Evolutionary conservation across 495 filamentous ascomycete genomes (phyloP).

Genomic region (Neurospora sublineolata): DNA sequence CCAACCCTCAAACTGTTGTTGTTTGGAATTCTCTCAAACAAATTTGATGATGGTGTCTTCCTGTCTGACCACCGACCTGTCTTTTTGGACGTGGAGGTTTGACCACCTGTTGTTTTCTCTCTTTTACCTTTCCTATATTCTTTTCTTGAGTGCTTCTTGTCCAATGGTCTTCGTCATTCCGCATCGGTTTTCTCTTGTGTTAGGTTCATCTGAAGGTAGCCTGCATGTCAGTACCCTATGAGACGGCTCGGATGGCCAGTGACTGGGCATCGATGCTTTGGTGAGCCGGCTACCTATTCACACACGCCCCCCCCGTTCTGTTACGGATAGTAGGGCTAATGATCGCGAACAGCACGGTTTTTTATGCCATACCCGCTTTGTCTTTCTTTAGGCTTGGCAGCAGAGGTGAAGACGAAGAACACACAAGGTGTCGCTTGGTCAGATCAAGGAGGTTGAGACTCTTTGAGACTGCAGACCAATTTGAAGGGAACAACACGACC

Average conservation of each 20-base stretch:
- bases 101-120: not conserved
- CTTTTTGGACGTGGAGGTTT: conserved; percentile 47
- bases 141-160: not conserved
- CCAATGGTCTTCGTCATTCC: not conserved
- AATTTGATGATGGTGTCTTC: conserved; percentile 55
- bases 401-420: not conserved
- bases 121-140: not conserved
- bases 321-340: not conserved
- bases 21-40: conserved; percentile 51
- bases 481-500: not conserved
- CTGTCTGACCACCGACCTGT: conserved; percentile 69
- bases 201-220: not conserved
- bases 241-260: not conserved
- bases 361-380: not conserved
- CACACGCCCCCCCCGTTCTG: not conserved
- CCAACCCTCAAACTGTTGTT: conserved; percentile 11
- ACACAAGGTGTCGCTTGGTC: not conserved
- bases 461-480: not conserved
- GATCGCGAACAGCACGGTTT: not conserved
- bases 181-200: not conserved
- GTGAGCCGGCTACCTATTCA: not conserved
- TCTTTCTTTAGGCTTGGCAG: not conserved
- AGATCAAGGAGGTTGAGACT: not conserved
- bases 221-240: not conserved
- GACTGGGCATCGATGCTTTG: not conserved